These are phyloP conservation scores for Phytophthora sansomeana DNA, from an alignment of 352 stramenopile species.

Conservation along the genomic window DNA sequence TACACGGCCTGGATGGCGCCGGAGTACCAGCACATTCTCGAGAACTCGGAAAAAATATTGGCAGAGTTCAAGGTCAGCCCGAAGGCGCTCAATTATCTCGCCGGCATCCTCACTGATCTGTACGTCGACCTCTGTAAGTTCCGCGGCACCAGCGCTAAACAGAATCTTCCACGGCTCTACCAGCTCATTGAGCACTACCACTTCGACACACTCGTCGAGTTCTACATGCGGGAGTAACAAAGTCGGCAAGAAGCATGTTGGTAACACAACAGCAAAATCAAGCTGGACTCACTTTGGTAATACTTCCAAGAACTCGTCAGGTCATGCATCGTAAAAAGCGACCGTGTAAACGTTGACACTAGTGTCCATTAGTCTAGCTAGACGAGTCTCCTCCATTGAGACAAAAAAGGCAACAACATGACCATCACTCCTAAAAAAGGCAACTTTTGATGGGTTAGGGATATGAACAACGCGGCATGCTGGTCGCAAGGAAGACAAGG, in stretches of 20 bases:
- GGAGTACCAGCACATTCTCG: conserved; percentile 84
- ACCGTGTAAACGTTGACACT: no score
- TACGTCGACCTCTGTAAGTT: conserved; percentile 91
- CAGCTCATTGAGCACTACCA: conserved; percentile 87
- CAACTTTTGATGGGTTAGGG: conserved; percentile 17
- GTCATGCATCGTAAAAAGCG: no score
- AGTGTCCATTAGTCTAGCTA: no score
- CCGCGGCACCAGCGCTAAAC: conserved; percentile 77
- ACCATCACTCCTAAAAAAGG: conserved; percentile 32
- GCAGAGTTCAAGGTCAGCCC: conserved; percentile 77
- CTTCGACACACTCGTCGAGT: conserved; percentile 79
- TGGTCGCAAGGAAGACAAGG: background rate
- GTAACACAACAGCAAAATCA: background rate
- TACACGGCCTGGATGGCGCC: conserved; percentile 75
- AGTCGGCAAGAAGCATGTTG: background rate
- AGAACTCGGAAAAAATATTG: conserved; percentile 67
- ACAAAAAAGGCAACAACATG: conserved; percentile 8
- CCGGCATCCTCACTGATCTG: conserved; percentile 81
- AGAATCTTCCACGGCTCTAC: conserved; percentile 73
- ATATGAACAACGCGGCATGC: background rate
- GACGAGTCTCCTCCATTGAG: no score
- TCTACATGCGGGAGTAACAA: conserved; percentile 70
- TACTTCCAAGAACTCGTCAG: no score
- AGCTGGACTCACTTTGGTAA: no score
- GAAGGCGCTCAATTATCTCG: conserved; percentile 82